Percentiles rank a stretch among this genome's conserved stretches.
Conservation (phyloP, 2,329 filamentous ascomycete genomes). For the Colletotrichum orbiculare region DNA sequence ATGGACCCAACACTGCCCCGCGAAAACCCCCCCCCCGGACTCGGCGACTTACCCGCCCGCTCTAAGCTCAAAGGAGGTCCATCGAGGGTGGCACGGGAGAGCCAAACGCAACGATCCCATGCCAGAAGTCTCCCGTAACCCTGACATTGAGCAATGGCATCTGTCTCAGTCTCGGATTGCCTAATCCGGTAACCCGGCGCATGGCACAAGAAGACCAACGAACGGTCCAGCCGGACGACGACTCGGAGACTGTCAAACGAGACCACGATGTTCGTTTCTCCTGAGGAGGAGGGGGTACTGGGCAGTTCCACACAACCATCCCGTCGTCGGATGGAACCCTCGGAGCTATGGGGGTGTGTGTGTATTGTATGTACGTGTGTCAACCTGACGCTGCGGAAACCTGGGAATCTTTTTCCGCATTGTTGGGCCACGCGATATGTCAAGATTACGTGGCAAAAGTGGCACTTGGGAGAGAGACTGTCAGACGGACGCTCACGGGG, state of each 20-base stretch:
- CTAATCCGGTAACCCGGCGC: conserved; percentile 31
- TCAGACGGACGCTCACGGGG: too few relatives aligned
- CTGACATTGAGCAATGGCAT: neutral
- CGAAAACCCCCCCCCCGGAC: conserved; percentile 11
- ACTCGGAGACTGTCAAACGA: conserved; percentile 9
- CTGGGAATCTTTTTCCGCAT: too few relatives aligned
- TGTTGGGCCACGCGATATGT: too few relatives aligned
- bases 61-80: neutral
- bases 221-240: neutral
- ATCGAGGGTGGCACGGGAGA: neutral
- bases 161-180: conserved; percentile 24
- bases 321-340: too few relatives aligned
- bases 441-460: too few relatives aligned
- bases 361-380: too few relatives aligned
- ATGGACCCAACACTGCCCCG: conserved; percentile 12
- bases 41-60: neutral
- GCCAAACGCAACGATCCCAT: neutral
- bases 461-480: too few relatives aligned
- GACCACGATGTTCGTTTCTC: too few relatives aligned
- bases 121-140: conserved; percentile 3
- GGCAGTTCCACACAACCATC: too few relatives aligned
- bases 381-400: too few relatives aligned
- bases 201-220: neutral
- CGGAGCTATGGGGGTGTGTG: too few relatives aligned
- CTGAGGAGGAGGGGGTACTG: too few relatives aligned